Conservation (phyloP, 352 stramenopile genomes). For the Pythium aristosporum region DNA sequence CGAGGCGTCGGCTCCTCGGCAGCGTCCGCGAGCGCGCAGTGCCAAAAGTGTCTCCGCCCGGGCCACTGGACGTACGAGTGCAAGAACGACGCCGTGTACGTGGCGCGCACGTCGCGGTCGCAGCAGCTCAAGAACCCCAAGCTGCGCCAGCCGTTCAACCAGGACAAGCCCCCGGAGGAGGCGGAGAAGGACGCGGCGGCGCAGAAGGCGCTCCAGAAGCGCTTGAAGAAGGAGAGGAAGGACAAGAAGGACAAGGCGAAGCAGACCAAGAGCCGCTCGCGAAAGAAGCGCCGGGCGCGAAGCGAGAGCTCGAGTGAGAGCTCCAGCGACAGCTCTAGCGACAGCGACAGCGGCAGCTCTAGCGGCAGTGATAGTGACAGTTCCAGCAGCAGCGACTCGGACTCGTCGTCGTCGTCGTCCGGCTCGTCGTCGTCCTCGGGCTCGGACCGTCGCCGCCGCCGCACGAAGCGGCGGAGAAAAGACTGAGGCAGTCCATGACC, state of each 20-base stretch:
- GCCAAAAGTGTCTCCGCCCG: constrained; percentile 78
- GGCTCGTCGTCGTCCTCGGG: constrained; percentile 27
- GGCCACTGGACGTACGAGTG: constrained; percentile 89
- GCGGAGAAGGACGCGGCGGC: constrained; percentile 36
- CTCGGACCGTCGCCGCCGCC: constrained; percentile 37
- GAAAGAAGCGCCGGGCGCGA: constrained; percentile 18
- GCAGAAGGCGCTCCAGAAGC: constrained; percentile 27
- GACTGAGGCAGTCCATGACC: constrained; percentile 17
- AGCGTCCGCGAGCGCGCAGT: constrained; percentile 41
- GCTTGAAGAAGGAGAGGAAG: constrained; percentile 23
- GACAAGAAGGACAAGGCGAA: constrained; percentile 10
- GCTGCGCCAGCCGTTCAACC: constrained; percentile 78
- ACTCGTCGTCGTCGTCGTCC: constrained; percentile 24
- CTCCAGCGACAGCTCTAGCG: constrained; percentile 24
- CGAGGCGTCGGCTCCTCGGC: constrained; percentile 30
- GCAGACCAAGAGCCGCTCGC: constrained; percentile 9
- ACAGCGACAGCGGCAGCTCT: constrained; percentile 26
- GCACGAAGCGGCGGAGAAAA: constrained; percentile 41
- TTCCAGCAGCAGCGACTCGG: constrained; percentile 22
- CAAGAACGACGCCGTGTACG: constrained; percentile 83
- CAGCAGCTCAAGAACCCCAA: constrained; percentile 81
- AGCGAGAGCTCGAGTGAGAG: constrained; percentile 21
- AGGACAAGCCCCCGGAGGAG: constrained; percentile 63
- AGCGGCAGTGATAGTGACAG: constrained; percentile 18
- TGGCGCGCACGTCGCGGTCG: constrained; percentile 72